These are phyloP conservation scores for Blastomyces parvus DNA, from an alignment of 2,329 filamentous ascomycete species.

Conservation along the genomic window DNA sequence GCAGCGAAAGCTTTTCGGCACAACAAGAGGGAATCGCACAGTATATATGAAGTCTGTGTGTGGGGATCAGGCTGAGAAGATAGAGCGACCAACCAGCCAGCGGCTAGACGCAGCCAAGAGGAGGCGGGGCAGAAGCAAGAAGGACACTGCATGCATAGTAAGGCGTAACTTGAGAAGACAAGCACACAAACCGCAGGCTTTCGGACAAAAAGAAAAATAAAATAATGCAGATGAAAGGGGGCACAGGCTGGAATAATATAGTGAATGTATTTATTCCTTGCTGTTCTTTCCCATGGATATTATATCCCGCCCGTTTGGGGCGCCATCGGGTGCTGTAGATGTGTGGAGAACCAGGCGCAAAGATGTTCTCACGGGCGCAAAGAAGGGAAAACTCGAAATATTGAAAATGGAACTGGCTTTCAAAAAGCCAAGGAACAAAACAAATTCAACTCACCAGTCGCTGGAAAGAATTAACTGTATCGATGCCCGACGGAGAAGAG, in stretches of 20 bases:
- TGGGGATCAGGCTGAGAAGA: background rate
- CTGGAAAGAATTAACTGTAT: slow-evolving; percentile 1
- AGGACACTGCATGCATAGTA: background rate
- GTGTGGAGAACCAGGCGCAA: background rate
- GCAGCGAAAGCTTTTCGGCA: background rate
- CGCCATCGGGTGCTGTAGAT: background rate
- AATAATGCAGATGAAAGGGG: background rate
- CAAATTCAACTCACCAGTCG: slow-evolving; percentile 5
- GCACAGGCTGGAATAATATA: background rate
- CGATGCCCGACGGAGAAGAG: slow-evolving; percentile 5
- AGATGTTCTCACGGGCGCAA: slow-evolving; percentile 1
- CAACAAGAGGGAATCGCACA: background rate
- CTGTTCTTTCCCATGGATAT: background rate
- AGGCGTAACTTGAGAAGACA: background rate
- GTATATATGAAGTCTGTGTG: background rate
- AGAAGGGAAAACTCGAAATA: background rate
- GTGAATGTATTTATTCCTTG: background rate
- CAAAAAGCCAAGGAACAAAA: background rate
- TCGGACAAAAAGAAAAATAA: background rate
- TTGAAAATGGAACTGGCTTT: background rate
- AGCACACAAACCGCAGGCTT: background rate
- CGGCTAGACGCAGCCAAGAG: slow-evolving; percentile 1
- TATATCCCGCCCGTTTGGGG: background rate
- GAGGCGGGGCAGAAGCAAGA: background rate
- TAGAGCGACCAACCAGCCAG: slow-evolving; percentile 1